These are phyloP conservation scores for Blastocystis sp. DNA, from an alignment of 352 stramenopile genomes.

Conservation along the genomic window DNA sequence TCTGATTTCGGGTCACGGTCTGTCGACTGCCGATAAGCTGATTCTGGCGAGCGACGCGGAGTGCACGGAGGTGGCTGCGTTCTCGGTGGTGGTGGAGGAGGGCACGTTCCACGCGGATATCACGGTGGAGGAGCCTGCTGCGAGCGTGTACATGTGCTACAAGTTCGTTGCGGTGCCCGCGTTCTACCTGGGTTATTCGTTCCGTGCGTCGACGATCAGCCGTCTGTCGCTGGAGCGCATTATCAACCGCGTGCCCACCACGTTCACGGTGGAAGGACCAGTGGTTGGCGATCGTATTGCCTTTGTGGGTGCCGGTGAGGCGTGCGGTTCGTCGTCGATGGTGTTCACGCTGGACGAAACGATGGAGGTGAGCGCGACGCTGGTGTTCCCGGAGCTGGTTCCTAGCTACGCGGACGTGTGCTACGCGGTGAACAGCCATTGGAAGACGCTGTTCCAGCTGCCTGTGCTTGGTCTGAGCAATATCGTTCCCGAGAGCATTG, in stretches of 20 bases:
- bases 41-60: not conserved
- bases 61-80: not conserved
- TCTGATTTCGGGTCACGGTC: not conserved
- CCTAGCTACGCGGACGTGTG: not conserved
- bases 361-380: not conserved
- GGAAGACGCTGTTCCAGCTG: not conserved
- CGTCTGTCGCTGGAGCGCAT: not conserved
- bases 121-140: not conserved
- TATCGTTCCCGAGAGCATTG: slow-evolving; percentile 22
- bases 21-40: not conserved
- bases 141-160: slow-evolving; percentile 31
- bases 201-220: not conserved
- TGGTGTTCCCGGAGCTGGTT: slow-evolving; percentile 9
- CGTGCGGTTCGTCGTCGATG: not conserved
- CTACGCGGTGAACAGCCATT: slow-evolving; percentile 44
- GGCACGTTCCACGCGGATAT: not conserved
- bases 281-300: slow-evolving; percentile 1
- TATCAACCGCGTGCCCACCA: not conserved
- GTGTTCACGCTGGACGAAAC: not conserved
- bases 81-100: not conserved
- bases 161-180: not conserved
- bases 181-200: not conserved
- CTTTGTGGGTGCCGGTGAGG: slow-evolving; percentile 2
- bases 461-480: slow-evolving; percentile 48
- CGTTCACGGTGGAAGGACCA: not conserved